A percentile compares a stretch with the other conserved stretches of the same genome.
Conservation (phyloP, 1,139 yeast genomes). For the Yarrowia galli region DNA sequence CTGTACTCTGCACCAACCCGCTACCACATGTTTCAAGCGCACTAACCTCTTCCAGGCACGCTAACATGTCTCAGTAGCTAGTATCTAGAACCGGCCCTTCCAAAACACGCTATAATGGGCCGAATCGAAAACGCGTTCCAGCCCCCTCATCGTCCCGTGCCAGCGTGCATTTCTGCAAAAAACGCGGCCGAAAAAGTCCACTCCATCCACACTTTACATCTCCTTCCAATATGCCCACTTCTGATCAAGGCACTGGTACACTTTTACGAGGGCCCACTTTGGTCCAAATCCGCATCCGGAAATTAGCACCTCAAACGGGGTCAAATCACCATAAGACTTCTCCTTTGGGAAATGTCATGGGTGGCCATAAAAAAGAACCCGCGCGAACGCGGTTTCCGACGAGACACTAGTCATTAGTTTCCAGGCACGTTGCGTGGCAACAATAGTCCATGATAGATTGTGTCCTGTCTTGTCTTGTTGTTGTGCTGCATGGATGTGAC, state of each 20-base stretch:
- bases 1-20: too few species aligned
- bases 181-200: neutral
- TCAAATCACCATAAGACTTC: slow-evolving; percentile 7
- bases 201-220: neutral
- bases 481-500: neutral
- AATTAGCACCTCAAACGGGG: neutral
- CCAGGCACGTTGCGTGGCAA: neutral
- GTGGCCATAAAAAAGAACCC: too few species aligned
- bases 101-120: neutral
- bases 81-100: too few species aligned
- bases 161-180: neutral
- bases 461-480: neutral
- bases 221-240: too few species aligned
- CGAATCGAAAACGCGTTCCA: neutral
- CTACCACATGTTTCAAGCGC: too few species aligned
- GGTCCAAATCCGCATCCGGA: neutral
- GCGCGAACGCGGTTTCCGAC: too few species aligned
- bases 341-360: slow-evolving; percentile 13
- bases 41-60: neutral
- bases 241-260: too few species aligned
- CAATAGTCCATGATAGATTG: too few species aligned
- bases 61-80: too few species aligned
- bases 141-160: neutral
- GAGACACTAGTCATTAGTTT: too few species aligned
- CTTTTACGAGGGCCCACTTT: neutral